A percentile compares a stretch with the other conserved stretches of the same genome.
phyloP scores from a whole-genome alignment of 2,329 filamentous ascomycete species.

The Colletotrichum sp. region DNA sequence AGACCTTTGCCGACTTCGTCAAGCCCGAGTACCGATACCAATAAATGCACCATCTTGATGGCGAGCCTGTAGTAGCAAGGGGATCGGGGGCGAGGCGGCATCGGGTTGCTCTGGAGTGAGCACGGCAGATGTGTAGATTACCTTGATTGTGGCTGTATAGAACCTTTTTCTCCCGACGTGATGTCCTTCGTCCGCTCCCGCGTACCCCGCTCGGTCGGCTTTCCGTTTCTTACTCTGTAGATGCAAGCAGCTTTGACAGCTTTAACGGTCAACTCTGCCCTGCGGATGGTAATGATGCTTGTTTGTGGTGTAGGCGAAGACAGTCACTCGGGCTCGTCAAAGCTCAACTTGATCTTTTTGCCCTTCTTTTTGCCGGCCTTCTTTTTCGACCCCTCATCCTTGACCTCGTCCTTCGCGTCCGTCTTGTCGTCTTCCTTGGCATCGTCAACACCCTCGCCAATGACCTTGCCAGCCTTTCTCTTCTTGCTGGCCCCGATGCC shows the following conservation, averaged over 20 bases:
- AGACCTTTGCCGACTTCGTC: conserved; percentile 96
- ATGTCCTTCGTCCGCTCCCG: background rate
- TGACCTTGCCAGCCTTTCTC: conserved; percentile 58
- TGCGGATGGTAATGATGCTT: background rate
- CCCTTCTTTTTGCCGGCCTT: conserved; percentile 47
- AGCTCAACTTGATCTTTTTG: conserved; percentile 73
- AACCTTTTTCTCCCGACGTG: conserved; percentile 22
- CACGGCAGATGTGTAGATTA: conserved; percentile 45
- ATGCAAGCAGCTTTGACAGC: background rate
- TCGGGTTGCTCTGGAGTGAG: conserved; percentile 18
- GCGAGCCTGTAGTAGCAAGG: conserved; percentile 8
- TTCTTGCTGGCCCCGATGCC: conserved; percentile 55
- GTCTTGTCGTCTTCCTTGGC: background rate
- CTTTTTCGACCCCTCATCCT: conserved; percentile 26
- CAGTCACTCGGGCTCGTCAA: conserved; percentile 36
- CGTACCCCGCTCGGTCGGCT: background rate
- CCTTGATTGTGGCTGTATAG: conserved; percentile 28
- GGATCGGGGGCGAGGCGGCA: conserved; percentile 14
- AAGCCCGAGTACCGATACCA: conserved; percentile 91
- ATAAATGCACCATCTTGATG: conserved; percentile 31
- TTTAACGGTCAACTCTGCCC: background rate
- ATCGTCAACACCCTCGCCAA: conserved; percentile 42
- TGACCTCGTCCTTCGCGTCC: background rate
- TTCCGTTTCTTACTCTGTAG: background rate
- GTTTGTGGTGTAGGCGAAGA: background rate